Base-by-base conservation (phyloP, 805 yeast species). In the Starmerella apis region DNA sequence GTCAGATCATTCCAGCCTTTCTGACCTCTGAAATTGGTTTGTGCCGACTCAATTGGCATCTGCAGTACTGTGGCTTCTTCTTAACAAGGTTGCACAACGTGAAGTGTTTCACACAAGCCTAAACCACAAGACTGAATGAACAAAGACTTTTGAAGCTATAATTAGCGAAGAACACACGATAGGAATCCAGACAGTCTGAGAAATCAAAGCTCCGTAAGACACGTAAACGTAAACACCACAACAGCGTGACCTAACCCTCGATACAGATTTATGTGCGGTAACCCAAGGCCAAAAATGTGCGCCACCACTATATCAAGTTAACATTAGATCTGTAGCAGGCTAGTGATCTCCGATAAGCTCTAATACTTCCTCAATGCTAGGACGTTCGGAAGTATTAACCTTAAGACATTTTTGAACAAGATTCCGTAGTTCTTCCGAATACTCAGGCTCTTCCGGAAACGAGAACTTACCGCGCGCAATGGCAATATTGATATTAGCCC, bases 401-500 rank as follows among this genome's bases (percentile, higher is more conserved):
- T 71, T 73, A 49, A 88, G 67, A 64, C 96, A 87, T 51, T 62
- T 60, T 31, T 63, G 59, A 10, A 88, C 78, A 39, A 87, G 55
- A 1, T 70, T 72, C 50, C 80, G 71, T 42, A 86, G 68, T 4
- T 68, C 77, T 0, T 70, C 70, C 1, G 82, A 73, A 63, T 81
- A 86, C 11, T 59, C 64, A 10, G 77, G 74, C 48, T 67, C 59
- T 4, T 62, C 55, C 2, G 92, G 88, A 56, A 80, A 73, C 22
- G 69, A 61, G 65, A 73, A 86, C 47, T 70, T 76, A 1, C 86
- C 92, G 48, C 76, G 78, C 16, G 76, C 70, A 31, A 88, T 83
- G 4, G 94, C 94, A 57, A 86, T 70, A 46, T 73, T 78, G 56
- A 87, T 70, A 56, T 81, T 83, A 4, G 94, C 95, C 14, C 96